Base-by-base conservation (phyloP, 2,329 filamentous ascomycete genomes). In the Diaporthe caulivora region DNA sequence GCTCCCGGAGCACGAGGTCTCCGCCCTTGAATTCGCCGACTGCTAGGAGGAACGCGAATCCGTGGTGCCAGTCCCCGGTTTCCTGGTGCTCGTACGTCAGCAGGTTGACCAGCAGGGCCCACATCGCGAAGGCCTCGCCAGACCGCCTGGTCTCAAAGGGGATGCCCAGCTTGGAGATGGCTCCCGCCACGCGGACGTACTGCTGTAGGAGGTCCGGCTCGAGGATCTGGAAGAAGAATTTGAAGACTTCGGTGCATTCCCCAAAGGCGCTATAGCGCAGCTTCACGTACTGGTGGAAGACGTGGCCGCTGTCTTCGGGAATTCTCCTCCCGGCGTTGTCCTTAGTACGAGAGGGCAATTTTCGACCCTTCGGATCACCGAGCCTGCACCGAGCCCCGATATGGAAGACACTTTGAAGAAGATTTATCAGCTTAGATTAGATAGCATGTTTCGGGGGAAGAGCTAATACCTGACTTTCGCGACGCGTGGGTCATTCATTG, bases 51-150 rank as follows among this genome's bases (percentile, higher is more conserved):
- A 55, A 69, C 1, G 65, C 65, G 37, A 17, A 69, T n/a, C 65
- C 65, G 10, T 44, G 24, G 21, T 44, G 51, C 65, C 65, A 69
- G 26, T 69, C 65, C 15, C 65, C 65, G 1, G 51, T 57, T 3
- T 69, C 65, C 26, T 55, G 3, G 34, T 69, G 65, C 37, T 69
- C 65, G 24, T 69, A 55, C 0, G 51, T 69, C 65, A 69, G 55
- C 9, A 55, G 37, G 51, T 69, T 69, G 10, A 69, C 65, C 0
- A 69, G 51, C 34, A 69, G n/a, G 1, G 65, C 65, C 10, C 51
- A 17, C 65, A 69, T 55, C 34, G 13, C 1, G 51, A 69, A 69
- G 1, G 65, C 49, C 24, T 69, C 65, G 2, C 3, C 26, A 0
- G 65, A 69, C 3, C 51, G 24, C 17, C 65, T 55, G 2, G 65